Evolutionary conservation across 495 filamentous ascomycete genomes (phyloP), one percentile per base, ranked within the genome.

Genomic region (Aspergillus sparsus): DNA sequence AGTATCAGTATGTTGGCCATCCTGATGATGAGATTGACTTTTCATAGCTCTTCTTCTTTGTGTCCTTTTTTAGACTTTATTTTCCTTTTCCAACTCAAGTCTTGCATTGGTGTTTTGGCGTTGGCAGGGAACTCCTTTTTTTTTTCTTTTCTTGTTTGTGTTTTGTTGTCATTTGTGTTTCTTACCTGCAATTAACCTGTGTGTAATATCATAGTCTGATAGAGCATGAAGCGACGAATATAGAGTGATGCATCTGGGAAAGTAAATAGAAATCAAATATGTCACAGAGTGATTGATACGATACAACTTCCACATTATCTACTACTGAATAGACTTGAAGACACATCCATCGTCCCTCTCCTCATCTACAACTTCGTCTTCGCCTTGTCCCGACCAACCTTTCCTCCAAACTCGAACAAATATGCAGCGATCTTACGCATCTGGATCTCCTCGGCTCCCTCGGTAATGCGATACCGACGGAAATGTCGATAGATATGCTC

Each of bases 401-500:
- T 63, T 6, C 35, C 52, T 65, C 68, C 63, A 59, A 78, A 77
- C 16, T 73, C 75, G 64, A 80, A 81, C 13, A 82, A 56, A 55
- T 76, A 76, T 6, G 70, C 78, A 3, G 75, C 79, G 33, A 81
- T 69, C 53, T 78, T 78, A 27, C 75, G 70, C 74, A 79, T 80
- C 55, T 80, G 76, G 53, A 81, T 78, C 66, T 80, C 78, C 56
- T 81, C 74, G 31, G 78, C 75, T 7, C 79, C 79, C 60, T 82
- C 79, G 0, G 79, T 82, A 57, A 81, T 82, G 7, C 77, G 71
- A 57, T 80, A 82, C 7, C 77, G 72, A 42, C 78, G 66, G 58
- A 78, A 78, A 66, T 82, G 79, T 10, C 78, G 72, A 70, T 79
- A 83, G 10, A 83, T 80, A 45, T 83, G 78, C 64, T 82, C 78